Conservation (phyloP, 164 flowering plant species). For the Paratinospora sagittata region DNA sequence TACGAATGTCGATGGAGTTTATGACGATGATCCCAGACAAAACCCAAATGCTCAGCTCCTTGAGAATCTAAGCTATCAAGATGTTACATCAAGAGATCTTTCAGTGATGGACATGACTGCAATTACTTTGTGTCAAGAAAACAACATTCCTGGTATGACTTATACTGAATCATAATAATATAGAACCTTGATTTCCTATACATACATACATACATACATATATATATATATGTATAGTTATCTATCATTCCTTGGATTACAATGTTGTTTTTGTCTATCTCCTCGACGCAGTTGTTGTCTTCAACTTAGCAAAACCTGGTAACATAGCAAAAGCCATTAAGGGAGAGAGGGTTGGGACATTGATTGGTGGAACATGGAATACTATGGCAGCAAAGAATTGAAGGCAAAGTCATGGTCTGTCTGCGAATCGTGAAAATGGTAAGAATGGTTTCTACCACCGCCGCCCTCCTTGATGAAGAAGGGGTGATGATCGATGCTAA, state of each 20-base stretch:
- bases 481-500: not conserved
- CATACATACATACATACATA: no score
- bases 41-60: slow-evolving; percentile 79
- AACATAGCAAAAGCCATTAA: slow-evolving; percentile 77
- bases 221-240: no score
- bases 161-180: not conserved
- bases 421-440: not conserved
- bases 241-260: not conserved
- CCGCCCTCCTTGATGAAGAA: not conserved
- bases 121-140: slow-evolving; percentile 92
- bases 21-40: slow-evolving; percentile 63
- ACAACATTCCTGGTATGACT: slow-evolving; percentile 81
- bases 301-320: slow-evolving; percentile 74
- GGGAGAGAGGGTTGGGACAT: slow-evolving; percentile 92
- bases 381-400: slow-evolving; percentile 29
- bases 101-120: slow-evolving; percentile 99
- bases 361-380: slow-evolving; percentile 63
- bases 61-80: slow-evolving; percentile 76
- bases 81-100: slow-evolving; percentile 83
- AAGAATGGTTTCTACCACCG: not conserved
- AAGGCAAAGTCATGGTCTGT: not conserved
- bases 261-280: not conserved
- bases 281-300: slow-evolving; percentile 78
- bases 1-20: slow-evolving; percentile 96
- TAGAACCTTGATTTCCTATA: not conserved